Percentiles rank a stretch among this genome's conserved stretches.
Evolutionary conservation across 768 basidiomycete species (phyloP).

Genomic region (Suillus placidus): DNA sequence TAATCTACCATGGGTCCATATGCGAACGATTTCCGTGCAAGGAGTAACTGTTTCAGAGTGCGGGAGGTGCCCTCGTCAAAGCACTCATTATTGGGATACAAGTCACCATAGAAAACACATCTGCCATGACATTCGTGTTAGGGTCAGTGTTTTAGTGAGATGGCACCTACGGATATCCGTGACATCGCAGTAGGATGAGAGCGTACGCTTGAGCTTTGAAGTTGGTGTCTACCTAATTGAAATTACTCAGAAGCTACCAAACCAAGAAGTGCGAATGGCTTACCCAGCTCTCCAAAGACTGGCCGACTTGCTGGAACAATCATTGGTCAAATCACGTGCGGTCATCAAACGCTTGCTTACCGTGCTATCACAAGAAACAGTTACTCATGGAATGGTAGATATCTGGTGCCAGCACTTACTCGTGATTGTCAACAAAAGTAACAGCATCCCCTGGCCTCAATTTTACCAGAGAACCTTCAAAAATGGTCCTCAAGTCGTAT

Average conservation of each 20-base stretch:
- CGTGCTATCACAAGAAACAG: slow-evolving; percentile 47
- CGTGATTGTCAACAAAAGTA: slow-evolving; percentile 90
- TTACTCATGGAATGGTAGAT: not conserved
- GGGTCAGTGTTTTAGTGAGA: slow-evolving; percentile 3
- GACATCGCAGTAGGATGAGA: slow-evolving; percentile 68
- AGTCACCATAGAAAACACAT: slow-evolving; percentile 86
- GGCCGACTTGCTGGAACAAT: slow-evolving; percentile 58
- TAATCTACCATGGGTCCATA: slow-evolving; percentile 70
- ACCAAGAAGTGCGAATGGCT: slow-evolving; percentile 21
- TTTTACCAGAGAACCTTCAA: slow-evolving; percentile 70
- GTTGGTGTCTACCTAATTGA: slow-evolving; percentile 57
- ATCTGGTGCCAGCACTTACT: slow-evolving; percentile 49
- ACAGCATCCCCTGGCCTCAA: slow-evolving; percentile 78
- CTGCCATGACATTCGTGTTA: slow-evolving; percentile 37
- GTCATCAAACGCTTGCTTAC: slow-evolving; percentile 40
- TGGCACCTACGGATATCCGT: slow-evolving; percentile 71
- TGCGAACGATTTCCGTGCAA: slow-evolving; percentile 65
- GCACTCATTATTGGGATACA: slow-evolving; percentile 73
- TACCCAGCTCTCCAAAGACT: slow-evolving; percentile 84
- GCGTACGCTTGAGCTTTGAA: slow-evolving; percentile 88
- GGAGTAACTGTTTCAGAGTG: slow-evolving; percentile 57
- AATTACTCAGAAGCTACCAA: not conserved
- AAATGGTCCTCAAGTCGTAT: slow-evolving; percentile 78
- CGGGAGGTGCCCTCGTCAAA: slow-evolving; percentile 55
- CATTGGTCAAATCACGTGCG: slow-evolving; percentile 4